Evolutionary conservation across 306 rosid genomes (phyloP).

Genomic region (Crataegus laevigata): DNA sequence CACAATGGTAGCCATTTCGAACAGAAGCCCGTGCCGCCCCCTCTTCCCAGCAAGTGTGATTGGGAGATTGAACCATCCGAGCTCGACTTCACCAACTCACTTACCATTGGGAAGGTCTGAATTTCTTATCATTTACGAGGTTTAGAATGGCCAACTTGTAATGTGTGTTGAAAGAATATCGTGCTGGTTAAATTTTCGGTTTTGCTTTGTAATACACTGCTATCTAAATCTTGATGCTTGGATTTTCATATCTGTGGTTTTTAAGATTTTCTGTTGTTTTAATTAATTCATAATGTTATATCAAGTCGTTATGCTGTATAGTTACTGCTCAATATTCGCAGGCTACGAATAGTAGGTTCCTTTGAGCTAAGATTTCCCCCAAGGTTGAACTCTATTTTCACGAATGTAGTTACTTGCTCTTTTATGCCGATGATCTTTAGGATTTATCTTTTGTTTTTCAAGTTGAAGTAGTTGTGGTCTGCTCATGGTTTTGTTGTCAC

Average conservation of each 20-base stretch:
- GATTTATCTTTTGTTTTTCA: background rate
- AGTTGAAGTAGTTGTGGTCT: background rate
- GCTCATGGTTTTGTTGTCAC: background rate
- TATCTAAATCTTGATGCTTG: background rate
- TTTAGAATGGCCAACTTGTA: background rate
- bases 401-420: background rate
- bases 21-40: conserved; percentile 78
- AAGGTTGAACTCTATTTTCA: background rate
- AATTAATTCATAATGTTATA: background rate
- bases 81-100: conserved; percentile 74
- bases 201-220: background rate
- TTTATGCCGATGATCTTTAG: background rate
- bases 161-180: background rate
- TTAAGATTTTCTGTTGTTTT: background rate
- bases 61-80: conserved; percentile 97
- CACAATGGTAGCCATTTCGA: conserved; percentile 98
- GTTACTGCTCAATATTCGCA: background rate
- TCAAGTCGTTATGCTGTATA: background rate
- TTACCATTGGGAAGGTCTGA: conserved; percentile 74
- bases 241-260: background rate
- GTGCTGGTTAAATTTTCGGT: background rate
- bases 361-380: background rate
- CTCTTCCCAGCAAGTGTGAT: conserved; percentile 92
- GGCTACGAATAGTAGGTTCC: background rate
- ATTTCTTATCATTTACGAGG: conserved; percentile 5